These are phyloP conservation scores for Glycyrrhiza uralensis DNA, from an alignment of 306 rosid species.

Conservation along the genomic window DNA sequence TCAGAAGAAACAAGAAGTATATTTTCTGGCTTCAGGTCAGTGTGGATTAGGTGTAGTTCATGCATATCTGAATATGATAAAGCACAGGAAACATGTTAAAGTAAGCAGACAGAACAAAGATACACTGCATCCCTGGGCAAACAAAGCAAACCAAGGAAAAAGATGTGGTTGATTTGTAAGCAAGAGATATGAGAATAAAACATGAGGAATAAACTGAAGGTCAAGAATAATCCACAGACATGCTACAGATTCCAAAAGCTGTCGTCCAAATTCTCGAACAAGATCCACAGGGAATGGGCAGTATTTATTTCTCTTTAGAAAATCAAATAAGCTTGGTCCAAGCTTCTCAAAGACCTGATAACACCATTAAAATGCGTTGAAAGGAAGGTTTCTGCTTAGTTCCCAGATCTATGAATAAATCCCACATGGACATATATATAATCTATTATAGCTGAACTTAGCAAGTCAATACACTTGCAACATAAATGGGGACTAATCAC, in stretches of 20 bases:
- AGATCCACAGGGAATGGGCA: conserved; percentile 98
- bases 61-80: conserved; percentile 84
- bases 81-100: conserved; percentile 34
- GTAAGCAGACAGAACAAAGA: conserved; percentile 29
- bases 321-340: conserved; percentile 99
- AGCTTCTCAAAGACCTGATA: conserved; percentile 99
- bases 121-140: conserved; percentile 42
- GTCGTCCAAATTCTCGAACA: conserved; percentile 99
- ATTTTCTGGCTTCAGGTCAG: conserved; percentile 98
- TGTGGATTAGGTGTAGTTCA: conserved; percentile 80
- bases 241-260: conserved; percentile 99
- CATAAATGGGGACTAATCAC: neutral
- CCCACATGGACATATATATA: conserved; percentile 32
- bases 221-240: conserved; percentile 84
- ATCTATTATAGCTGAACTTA: conserved; percentile 28
- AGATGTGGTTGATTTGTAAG: conserved; percentile 33
- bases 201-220: conserved; percentile 50
- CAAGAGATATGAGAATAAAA: conserved; percentile 32
- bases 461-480: conserved; percentile 22
- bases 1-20: conserved; percentile 96
- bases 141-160: conserved; percentile 41
- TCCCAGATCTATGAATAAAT: conserved; percentile 54
- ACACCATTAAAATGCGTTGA: conserved; percentile 81
- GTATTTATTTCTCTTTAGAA: conserved; percentile 98
- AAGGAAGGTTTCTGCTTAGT: conserved; percentile 70